Conservation (phyloP, 2,329 filamentous ascomycete species). For the Pestalotiopsis sp. region DNA sequence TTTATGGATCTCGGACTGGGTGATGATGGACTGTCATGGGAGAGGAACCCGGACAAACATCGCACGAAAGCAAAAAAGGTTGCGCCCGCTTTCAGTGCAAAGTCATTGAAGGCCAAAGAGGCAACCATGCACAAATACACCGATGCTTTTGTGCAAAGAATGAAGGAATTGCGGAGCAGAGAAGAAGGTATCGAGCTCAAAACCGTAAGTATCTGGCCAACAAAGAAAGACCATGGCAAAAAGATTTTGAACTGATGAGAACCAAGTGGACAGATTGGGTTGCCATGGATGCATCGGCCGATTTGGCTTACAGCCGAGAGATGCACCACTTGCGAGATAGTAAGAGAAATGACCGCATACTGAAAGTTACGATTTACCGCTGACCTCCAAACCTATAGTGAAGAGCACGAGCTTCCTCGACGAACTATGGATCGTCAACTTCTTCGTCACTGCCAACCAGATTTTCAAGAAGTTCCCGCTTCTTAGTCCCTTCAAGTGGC, state of each 20-base stretch:
- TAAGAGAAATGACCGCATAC: slow-evolving; percentile 10
- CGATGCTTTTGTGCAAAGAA: slow-evolving; percentile 20
- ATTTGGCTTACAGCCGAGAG: slow-evolving; percentile 14
- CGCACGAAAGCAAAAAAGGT: slow-evolving; percentile 20
- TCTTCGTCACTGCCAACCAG: slow-evolving; percentile 17
- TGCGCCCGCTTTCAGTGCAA: slow-evolving; percentile 20
- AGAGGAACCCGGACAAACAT: slow-evolving; percentile 1
- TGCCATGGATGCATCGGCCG: slow-evolving; percentile 24
- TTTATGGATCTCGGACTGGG: background rate
- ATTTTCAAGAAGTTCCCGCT: slow-evolving; percentile 20
- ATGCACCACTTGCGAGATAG: slow-evolving; percentile 22
- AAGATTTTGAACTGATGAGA: background rate
- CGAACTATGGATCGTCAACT: slow-evolving; percentile 14
- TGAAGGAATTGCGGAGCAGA: slow-evolving; percentile 16
- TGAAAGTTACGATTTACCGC: background rate
- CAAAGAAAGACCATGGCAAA: background rate
- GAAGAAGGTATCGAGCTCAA: background rate
- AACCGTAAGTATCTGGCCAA: background rate
- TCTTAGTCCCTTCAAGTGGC: slow-evolving; percentile 19
- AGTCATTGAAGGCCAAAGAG: slow-evolving; percentile 21
- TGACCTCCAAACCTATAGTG: slow-evolving; percentile 5
- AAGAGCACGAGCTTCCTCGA: slow-evolving; percentile 13
- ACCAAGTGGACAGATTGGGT: slow-evolving; percentile 25
- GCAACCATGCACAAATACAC: slow-evolving; percentile 19
- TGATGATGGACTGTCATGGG: background rate